These are phyloP conservation scores for Anacardium occidentale DNA, from an alignment of 345 rosid species.

Conservation along the genomic window DNA sequence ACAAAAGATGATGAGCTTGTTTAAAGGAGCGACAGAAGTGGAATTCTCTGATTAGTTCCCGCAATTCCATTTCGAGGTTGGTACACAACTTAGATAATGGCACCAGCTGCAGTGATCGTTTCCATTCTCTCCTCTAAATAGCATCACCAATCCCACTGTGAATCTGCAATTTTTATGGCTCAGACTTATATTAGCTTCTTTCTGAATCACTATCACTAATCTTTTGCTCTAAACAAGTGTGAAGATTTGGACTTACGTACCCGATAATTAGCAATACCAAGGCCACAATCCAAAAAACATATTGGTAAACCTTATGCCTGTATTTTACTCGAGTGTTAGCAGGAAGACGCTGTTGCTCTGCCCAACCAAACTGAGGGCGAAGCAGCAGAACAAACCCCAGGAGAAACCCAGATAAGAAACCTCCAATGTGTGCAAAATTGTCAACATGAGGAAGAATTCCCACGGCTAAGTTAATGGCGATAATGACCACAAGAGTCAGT, in stretches of 20 bases:
- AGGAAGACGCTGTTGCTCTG: constrained; percentile 41
- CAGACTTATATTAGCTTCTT: not conserved
- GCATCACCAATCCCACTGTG: constrained; percentile 64
- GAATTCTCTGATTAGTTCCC: constrained; percentile 23
- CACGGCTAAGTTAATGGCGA: constrained; percentile 64
- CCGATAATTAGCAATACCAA: constrained; percentile 52
- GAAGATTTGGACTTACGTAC: constrained; percentile 32
- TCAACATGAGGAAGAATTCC: constrained; percentile 93
- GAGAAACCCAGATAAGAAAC: constrained; percentile 69
- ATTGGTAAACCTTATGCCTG: constrained; percentile 76
- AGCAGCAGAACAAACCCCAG: constrained; percentile 65
- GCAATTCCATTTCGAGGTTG: constrained; percentile 84
- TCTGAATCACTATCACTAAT: too few species aligned
- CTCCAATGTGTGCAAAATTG: constrained; percentile 93
- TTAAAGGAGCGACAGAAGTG: too few species aligned
- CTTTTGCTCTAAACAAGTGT: not conserved
- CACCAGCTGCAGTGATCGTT: constrained; percentile 96
- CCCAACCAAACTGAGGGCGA: constrained; percentile 85
- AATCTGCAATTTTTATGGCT: constrained; percentile 43
- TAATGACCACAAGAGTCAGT: constrained; percentile 59
- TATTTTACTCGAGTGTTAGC: constrained; percentile 52
- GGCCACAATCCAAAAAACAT: constrained; percentile 47
- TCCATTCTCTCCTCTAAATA: constrained; percentile 80
- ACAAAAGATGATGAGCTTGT: not conserved
- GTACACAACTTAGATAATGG: constrained; percentile 88